Conservation (phyloP, 805 yeast genomes). For the Candida nemodendra region DNA sequence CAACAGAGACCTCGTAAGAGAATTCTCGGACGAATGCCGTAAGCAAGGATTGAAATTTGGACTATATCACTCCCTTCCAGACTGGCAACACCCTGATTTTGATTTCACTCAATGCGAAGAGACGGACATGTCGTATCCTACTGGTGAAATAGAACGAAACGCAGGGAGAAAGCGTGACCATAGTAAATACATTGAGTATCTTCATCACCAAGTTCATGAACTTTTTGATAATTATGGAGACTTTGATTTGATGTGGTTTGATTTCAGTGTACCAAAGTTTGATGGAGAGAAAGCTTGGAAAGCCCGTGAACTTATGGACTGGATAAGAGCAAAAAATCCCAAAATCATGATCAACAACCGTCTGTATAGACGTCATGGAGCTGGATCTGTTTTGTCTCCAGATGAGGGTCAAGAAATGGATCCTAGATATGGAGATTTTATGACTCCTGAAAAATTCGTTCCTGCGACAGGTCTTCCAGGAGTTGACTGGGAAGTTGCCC, state of each 20-base stretch:
- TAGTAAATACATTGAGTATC: constrained; percentile 6
- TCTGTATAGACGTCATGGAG: constrained; percentile 9
- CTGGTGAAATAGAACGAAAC: constrained; percentile 5
- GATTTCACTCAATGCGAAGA: constrained; percentile 7
- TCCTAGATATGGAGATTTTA: constrained; percentile 8
- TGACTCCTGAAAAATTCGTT: constrained; percentile 7
- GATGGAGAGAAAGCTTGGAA: constrained; percentile 11
- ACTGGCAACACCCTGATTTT: constrained; percentile 10
- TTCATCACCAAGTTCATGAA: constrained; percentile 8
- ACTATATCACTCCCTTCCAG: constrained; percentile 6
- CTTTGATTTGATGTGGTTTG: constrained; percentile 9
- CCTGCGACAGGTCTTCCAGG: constrained; percentile 6
- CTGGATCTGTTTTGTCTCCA: constrained; percentile 5
- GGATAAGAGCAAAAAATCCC: constrained; percentile 4
- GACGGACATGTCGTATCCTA: constrained; percentile 4
- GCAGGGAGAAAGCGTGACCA: constrained; percentile 7
- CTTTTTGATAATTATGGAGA: constrained; percentile 5
- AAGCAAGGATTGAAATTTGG: constrained; percentile 8
- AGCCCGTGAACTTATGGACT: constrained; percentile 4
- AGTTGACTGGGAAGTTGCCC: constrained; percentile 9
- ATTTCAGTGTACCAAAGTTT: constrained; percentile 6
- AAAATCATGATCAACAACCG: constrained; percentile 8
- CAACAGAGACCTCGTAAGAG: constrained; percentile 5
- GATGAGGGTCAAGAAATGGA: constrained; percentile 9
- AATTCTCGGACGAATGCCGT: constrained; percentile 5